Evolutionary conservation across 2,329 filamentous ascomycete species (phyloP).

Genomic region (Didymella pomorum): DNA sequence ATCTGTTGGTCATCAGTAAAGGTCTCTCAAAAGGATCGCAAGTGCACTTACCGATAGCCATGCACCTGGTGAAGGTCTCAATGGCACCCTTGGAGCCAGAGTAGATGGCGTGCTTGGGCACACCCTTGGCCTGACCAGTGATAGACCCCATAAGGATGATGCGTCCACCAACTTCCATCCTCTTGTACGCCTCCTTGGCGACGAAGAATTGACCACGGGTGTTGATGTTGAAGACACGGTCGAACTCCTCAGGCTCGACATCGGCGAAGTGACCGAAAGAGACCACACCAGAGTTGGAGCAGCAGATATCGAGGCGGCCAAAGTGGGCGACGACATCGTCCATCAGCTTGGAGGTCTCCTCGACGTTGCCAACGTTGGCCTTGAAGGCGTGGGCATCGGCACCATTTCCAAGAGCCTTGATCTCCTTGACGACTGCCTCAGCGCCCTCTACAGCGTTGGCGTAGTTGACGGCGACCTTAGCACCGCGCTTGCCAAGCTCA

Average conservation of each 20-base stretch:
- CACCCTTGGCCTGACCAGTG: constrained; percentile 65
- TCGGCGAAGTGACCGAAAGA: constrained; percentile 63
- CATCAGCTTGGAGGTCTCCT: constrained; percentile 70
- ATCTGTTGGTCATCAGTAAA: constrained; percentile 45
- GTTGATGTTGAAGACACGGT: constrained; percentile 68
- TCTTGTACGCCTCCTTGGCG: constrained; percentile 64
- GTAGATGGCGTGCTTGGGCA: constrained; percentile 63
- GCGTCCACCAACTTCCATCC: constrained; percentile 59
- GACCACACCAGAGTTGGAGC: constrained; percentile 71
- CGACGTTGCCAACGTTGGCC: constrained; percentile 72
- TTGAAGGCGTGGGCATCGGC: constrained; percentile 70
- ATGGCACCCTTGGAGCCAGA: constrained; percentile 63
- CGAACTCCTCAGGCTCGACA: constrained; percentile 63
- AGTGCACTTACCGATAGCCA: constrained; percentile 56
- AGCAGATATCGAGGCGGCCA: constrained; percentile 73
- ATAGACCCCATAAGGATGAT: constrained; percentile 65
- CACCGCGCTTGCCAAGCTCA: constrained; percentile 70
- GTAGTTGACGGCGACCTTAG: constrained; percentile 73
- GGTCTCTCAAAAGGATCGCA: background rate
- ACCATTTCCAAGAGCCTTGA: constrained; percentile 68
- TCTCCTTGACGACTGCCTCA: constrained; percentile 70
- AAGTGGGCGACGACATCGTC: constrained; percentile 68
- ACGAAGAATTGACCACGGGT: constrained; percentile 71
- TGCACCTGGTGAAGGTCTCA: constrained; percentile 63
- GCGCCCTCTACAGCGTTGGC: constrained; percentile 71